These are phyloP conservation scores for Aspergillus quadricinctus DNA, from an alignment of 2,329 filamentous ascomycete genomes.

Conservation along the genomic window DNA sequence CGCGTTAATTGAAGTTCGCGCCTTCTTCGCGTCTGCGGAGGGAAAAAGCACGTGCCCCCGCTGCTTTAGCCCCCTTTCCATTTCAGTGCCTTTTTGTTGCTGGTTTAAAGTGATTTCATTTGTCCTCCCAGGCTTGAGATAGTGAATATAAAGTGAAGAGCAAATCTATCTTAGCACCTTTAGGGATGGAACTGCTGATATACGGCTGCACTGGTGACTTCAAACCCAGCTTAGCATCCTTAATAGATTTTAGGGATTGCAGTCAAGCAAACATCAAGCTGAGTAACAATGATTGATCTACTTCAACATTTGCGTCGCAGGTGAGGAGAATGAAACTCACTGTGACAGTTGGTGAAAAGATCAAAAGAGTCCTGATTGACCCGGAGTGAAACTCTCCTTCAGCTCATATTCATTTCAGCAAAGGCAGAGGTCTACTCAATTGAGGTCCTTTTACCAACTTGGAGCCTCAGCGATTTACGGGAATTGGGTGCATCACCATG, in stretches of 20 bases:
- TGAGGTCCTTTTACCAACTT: not conserved
- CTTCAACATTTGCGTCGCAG: not conserved
- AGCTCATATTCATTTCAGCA: not conserved
- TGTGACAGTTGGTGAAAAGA: not conserved
- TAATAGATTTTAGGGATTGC: not conserved
- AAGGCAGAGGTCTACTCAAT: not conserved
- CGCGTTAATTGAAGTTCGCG: constrained; percentile 19
- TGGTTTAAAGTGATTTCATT: not conserved
- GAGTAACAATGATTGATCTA: not conserved
- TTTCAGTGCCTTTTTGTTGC: not conserved
- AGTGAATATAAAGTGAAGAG: not conserved
- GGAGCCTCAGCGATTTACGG: not conserved
- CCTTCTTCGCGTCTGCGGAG: constrained; percentile 7
- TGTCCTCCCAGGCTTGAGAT: not conserved
- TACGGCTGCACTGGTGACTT: not conserved
- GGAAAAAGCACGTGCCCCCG: constrained; percentile 6
- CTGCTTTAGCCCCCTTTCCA: not conserved
- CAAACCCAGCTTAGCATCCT: not conserved
- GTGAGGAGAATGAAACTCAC: not conserved
- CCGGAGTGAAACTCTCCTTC: no score
- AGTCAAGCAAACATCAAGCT: not conserved
- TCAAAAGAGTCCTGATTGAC: not conserved
- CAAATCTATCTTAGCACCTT: no score
- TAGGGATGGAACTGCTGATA: not conserved
- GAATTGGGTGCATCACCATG: not conserved